Evolutionary conservation across 2,329 filamentous ascomycete genomes (phyloP).

Genomic region (Pseudocercospora crystallina): DNA sequence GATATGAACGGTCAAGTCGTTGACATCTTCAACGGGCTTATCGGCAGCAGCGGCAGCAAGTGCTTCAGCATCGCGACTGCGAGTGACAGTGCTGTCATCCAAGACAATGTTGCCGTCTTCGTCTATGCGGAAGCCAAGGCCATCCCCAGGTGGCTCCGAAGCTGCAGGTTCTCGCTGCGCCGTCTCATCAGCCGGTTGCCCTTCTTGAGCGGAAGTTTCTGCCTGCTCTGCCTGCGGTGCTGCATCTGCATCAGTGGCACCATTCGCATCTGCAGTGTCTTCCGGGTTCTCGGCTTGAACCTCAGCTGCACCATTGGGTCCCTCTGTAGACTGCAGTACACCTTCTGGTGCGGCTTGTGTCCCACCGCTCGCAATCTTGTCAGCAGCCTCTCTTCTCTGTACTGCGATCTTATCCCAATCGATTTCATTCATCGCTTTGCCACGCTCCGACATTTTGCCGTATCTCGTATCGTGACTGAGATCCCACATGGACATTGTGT

Average conservation of each 20-base stretch:
- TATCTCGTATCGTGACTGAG: slow-evolving; percentile 59
- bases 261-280: slow-evolving; percentile 4
- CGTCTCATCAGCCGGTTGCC: not conserved
- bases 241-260: slow-evolving; percentile 9
- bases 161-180: not conserved
- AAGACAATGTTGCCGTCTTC: slow-evolving; percentile 72
- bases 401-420: slow-evolving; percentile 54
- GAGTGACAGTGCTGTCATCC: slow-evolving; percentile 65
- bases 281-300: slow-evolving; percentile 7
- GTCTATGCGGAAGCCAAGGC: slow-evolving; percentile 51
- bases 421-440: slow-evolving; percentile 69
- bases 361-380: slow-evolving; percentile 25
- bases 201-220: slow-evolving; percentile 1
- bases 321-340: slow-evolving; percentile 24
- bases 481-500: slow-evolving; percentile 69
- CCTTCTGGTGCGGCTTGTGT: slow-evolving; percentile 11
- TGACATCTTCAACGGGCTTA: slow-evolving; percentile 60
- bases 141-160: slow-evolving; percentile 13
- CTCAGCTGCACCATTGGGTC: slow-evolving; percentile 16
- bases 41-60: slow-evolving; percentile 49
- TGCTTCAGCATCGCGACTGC: slow-evolving; percentile 66
- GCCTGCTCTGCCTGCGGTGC: slow-evolving; percentile 1
- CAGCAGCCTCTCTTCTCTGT: slow-evolving; percentile 41
- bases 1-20: slow-evolving; percentile 72
- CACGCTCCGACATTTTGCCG: slow-evolving; percentile 73